phyloP scores from a whole-genome alignment of 495 filamentous ascomycete genomes.

The Trichodelitschia bisporula region DNA sequence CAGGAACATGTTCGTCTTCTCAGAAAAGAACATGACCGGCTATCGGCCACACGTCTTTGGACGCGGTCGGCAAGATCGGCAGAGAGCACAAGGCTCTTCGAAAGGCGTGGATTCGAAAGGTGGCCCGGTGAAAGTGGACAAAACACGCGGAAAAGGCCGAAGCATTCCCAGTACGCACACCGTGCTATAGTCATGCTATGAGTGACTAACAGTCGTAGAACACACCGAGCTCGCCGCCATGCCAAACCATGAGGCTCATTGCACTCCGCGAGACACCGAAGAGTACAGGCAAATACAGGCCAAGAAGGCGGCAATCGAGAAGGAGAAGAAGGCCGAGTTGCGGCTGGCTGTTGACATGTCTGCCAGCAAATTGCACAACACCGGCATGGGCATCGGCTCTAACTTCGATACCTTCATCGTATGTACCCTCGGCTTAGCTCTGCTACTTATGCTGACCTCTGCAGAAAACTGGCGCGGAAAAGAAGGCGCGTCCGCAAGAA shows the following conservation, averaged over 20 bases:
- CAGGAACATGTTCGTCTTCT: constrained; percentile 70
- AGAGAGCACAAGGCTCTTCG: constrained; percentile 3
- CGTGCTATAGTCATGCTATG: not conserved
- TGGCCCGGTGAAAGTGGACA: constrained; percentile 1
- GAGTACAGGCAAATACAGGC: not conserved
- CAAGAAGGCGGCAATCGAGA: too few species aligned
- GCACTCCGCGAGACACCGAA: constrained; percentile 9
- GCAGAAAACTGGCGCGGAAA: not conserved
- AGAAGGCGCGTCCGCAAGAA: constrained; percentile 15
- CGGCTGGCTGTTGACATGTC: too few species aligned
- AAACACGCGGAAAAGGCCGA: not conserved
- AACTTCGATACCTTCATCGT: too few species aligned
- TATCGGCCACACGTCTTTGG: constrained; percentile 17
- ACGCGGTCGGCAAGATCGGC: not conserved
- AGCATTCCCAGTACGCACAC: not conserved
- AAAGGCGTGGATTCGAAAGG: constrained; percentile 2
- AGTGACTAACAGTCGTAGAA: constrained; percentile 4
- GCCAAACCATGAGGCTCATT: constrained; percentile 8
- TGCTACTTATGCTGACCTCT: not conserved
- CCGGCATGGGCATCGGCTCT: too few species aligned
- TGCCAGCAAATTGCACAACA: too few species aligned
- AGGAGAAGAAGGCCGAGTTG: not conserved
- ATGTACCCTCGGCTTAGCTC: too few species aligned
- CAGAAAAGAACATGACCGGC: constrained; percentile 71
- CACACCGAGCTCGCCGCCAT: constrained; percentile 1